phyloP scores from a whole-genome alignment of 148 eudicot genomes.

The Vaccinium corymbosum region DNA sequence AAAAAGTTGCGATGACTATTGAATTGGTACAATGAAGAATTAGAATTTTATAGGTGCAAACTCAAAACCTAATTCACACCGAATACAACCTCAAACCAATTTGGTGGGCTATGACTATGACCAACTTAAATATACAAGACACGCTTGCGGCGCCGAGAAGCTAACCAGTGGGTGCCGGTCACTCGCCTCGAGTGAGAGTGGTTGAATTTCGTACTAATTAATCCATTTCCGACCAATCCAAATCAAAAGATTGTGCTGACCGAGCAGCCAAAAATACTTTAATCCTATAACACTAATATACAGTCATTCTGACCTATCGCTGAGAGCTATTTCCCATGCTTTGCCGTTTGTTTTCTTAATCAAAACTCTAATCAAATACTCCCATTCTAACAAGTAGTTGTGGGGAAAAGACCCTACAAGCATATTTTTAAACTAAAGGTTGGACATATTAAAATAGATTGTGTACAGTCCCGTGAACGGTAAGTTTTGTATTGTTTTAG shows the following conservation, averaged over 20 bases:
- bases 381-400: background rate
- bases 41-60: background rate
- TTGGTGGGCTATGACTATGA: background rate
- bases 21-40: background rate
- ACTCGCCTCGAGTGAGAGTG: background rate
- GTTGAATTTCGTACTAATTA: background rate
- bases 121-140: background rate
- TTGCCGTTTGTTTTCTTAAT: background rate
- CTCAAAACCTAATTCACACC: background rate
- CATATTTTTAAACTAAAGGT: no score
- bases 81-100: background rate
- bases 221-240: background rate
- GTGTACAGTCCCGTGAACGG: no score
- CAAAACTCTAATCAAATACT: background rate
- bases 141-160: background rate
- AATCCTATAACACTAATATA: background rate
- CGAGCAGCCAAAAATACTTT: conserved; percentile 6
- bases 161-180: background rate
- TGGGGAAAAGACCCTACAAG: background rate
- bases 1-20: background rate
- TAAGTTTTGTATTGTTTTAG: no score
- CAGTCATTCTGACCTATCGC: background rate
- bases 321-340: background rate
- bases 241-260: background rate
- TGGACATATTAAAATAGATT: background rate